Evolutionary conservation across 2,329 filamentous ascomycete species (phyloP), one percentile per base, ranked within the genome.

Genomic region (Colletotrichum simmondsii): DNA sequence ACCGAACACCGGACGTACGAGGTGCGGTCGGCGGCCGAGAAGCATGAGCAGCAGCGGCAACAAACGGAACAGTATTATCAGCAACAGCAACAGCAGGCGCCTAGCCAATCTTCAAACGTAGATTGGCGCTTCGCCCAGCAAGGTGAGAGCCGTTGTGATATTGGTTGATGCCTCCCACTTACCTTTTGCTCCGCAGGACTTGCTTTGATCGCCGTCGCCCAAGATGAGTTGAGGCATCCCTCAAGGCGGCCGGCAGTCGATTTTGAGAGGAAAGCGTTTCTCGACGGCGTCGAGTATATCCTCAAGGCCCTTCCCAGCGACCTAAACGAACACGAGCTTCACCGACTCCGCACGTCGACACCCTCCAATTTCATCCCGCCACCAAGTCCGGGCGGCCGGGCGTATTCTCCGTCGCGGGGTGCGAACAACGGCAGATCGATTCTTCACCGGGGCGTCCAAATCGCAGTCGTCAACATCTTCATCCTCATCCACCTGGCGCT

Each of bases 211-310:
- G 32, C 52, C 7, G 72, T 70, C 5, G 68, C 74, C 24, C 74
- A 74, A n/a, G 68, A 72, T 19, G 65, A 74, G 16, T 35, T 59
- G 26, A 62, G 72, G 24, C 60, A 63, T 19, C 69, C 72, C 2
- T 59, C 72, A 16, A 53, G 52, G 56, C 56, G 69, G 6, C 65
- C 72, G 10, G 65, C 53, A 30, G 70, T 75, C 6, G 73, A 75
- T 1, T 81, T 82, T 71, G 88, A 89, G 63, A 87, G 92, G 30
- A 89, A 90, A 74, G 85, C 92, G 11, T 93, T 92, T 79, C 81
- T 93, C 61, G 89, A 93, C 76, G 88, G 90, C 71, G 81, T 92
- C 4, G 87, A 88, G 3, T 92, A 92, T 78, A 83, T 93, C 28
- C 84, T 93, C n/a, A 87, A 87, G 73, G 91, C 88, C 8, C 84